These are phyloP conservation scores for thale cress (Arabidopsis thaliana) DNA, from an alignment of 345 rosid genomes.

Conservation along the genomic window DNA sequence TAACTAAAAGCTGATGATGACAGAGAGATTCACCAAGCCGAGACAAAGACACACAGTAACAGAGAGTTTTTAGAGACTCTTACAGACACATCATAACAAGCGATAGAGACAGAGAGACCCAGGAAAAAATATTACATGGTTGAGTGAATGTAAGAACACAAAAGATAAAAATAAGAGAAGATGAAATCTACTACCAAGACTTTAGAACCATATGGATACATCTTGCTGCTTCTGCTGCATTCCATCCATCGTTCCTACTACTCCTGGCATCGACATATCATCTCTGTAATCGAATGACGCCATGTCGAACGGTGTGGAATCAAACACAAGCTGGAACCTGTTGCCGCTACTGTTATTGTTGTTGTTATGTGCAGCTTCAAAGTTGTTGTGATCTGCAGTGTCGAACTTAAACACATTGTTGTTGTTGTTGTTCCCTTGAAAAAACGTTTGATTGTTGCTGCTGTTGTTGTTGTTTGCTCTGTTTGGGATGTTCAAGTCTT, in stretches of 20 bases:
- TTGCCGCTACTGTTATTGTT: conserved; percentile 41
- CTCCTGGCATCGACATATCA: conserved; percentile 59
- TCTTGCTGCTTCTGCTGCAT: conserved; percentile 82
- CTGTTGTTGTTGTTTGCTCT: conserved; percentile 38
- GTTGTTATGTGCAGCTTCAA: conserved; percentile 51
- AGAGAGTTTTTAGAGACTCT: conserved; percentile 31
- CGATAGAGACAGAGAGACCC: conserved; percentile 29
- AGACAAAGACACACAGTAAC: conserved; percentile 30
- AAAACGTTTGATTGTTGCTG: conserved; percentile 52
- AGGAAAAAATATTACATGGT: conserved; percentile 37
- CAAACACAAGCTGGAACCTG: conserved; percentile 60
- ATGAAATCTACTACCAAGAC: conserved; percentile 39
- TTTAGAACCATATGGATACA: conserved; percentile 70
- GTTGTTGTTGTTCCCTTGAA: conserved; percentile 52
- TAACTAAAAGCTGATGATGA: conserved; percentile 25
- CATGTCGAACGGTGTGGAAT: conserved; percentile 66
- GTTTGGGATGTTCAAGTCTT: conserved; percentile 57
- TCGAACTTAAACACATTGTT: conserved; percentile 38
- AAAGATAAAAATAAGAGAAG: conserved; percentile 28
- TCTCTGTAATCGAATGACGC: conserved; percentile 72
- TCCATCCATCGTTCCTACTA: conserved; percentile 50
- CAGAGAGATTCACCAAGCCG: conserved; percentile 26
- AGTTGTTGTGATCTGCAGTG: conserved; percentile 31
- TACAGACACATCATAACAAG: conserved; percentile 31
- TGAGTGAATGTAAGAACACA: conserved; percentile 27